Percentiles rank a stretch among this genome's conserved stretches.
phyloP scores from a whole-genome alignment of 1,139 yeast species.

The Pichia sp. region DNA sequence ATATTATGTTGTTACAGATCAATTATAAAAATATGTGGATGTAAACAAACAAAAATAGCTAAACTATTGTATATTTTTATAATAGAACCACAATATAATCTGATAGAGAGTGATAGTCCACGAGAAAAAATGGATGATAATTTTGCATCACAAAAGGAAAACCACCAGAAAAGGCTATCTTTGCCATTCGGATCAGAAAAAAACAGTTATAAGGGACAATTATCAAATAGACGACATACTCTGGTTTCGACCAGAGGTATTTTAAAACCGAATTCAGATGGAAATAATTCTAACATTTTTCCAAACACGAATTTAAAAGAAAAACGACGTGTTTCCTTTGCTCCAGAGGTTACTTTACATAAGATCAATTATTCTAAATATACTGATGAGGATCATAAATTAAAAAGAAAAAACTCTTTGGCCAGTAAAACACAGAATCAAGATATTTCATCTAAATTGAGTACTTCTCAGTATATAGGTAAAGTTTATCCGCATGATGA shows the following conservation, averaged over 20 bases:
- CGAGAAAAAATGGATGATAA: not conserved
- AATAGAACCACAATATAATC: not conserved
- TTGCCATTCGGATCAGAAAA: slow-evolving; percentile 1
- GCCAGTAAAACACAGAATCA: not conserved
- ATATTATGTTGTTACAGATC: too few relatives aligned
- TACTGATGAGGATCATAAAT: slow-evolving; percentile 6
- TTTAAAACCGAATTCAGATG: slow-evolving; percentile 27
- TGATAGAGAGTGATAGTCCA: too few relatives aligned
- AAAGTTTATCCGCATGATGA: not conserved
- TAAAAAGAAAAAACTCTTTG: slow-evolving; percentile 8
- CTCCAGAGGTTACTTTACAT: slow-evolving; percentile 70
- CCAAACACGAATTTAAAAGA: slow-evolving; percentile 18
- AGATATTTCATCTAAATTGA: slow-evolving; percentile 1
- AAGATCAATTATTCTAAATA: slow-evolving; percentile 34
- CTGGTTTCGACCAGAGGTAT: slow-evolving; percentile 32
- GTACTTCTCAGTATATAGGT: slow-evolving; percentile 8
- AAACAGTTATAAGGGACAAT: too few relatives aligned
- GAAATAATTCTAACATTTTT: slow-evolving; percentile 29
- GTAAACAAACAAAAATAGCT: not conserved
- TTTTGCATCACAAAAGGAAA: not conserved
- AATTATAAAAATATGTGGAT: not conserved
- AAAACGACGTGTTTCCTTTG: slow-evolving; percentile 61
- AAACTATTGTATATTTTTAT: not conserved
- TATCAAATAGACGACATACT: slow-evolving; percentile 30
- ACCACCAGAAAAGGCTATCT: slow-evolving; percentile 3